Conservation (phyloP, 306 rosid species). For the Quercus parvula region DNA sequence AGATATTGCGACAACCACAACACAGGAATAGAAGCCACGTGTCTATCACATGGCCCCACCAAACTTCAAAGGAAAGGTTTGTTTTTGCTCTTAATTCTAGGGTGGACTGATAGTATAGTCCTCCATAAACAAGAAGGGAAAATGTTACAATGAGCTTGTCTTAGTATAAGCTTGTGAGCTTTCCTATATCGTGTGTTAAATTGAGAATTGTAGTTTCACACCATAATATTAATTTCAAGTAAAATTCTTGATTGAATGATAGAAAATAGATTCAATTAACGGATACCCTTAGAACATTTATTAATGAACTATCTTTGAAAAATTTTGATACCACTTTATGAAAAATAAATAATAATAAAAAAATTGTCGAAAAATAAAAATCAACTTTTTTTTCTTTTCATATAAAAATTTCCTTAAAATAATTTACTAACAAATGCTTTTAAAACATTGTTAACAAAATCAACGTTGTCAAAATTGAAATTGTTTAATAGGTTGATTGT, state of each 20-base stretch:
- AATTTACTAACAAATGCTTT: not conserved
- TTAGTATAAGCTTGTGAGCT: not conserved
- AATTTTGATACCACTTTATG: no score
- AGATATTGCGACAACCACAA: constrained; percentile 17
- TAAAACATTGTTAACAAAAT: no score
- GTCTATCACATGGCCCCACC: constrained; percentile 10
- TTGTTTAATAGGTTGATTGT: no score
- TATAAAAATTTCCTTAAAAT: not conserved
- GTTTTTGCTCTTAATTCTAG: not conserved
- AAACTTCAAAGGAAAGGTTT: constrained; percentile 25
- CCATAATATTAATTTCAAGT: no score
- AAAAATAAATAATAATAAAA: no score
- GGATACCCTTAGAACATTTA: accelerated
- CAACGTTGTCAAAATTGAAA: not conserved
- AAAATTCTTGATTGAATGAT: no score
- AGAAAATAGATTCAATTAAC: no score
- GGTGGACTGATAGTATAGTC: not conserved
- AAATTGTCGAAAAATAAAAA: no score
- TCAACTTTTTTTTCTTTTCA: no score
- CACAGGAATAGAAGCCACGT: constrained; percentile 30
- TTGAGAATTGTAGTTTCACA: not conserved
- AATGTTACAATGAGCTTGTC: not conserved
- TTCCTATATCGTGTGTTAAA: not conserved
- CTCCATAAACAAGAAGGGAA: not conserved
- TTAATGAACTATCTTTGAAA: no score